These are phyloP conservation scores for Alternaria rosae DNA, from an alignment of 2,329 filamentous ascomycete genomes.

Conservation along the genomic window DNA sequence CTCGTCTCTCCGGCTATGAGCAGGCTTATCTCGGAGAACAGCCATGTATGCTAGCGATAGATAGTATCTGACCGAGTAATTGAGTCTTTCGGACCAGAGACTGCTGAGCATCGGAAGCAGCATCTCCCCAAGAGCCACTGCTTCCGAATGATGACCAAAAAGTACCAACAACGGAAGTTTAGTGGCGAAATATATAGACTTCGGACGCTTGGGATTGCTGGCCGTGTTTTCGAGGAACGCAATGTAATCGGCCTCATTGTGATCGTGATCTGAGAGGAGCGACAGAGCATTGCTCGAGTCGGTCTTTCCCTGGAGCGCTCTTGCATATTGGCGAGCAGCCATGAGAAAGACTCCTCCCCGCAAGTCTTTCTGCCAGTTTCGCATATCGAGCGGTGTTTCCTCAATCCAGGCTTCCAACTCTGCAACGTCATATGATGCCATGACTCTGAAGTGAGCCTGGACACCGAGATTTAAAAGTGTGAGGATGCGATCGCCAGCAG, in stretches of 20 bases:
- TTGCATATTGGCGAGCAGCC: slow-evolving; percentile 69
- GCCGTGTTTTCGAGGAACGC: slow-evolving; percentile 55
- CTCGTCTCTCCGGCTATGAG: slow-evolving; percentile 51
- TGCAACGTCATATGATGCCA: slow-evolving; percentile 70
- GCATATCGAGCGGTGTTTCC: slow-evolving; percentile 76
- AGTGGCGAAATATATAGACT: slow-evolving; percentile 71
- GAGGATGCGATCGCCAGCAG: slow-evolving; percentile 74
- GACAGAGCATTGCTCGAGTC: slow-evolving; percentile 57
- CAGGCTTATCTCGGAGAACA: slow-evolving; percentile 48
- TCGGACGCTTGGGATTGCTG: slow-evolving; percentile 68
- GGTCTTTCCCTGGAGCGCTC: slow-evolving; percentile 80
- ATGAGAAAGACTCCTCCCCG: slow-evolving; percentile 75
- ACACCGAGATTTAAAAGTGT: slow-evolving; percentile 76
- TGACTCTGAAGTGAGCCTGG: slow-evolving; percentile 71
- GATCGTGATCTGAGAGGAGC: slow-evolving; percentile 73
- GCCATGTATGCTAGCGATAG: slow-evolving; percentile 53
- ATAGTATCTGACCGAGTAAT: slow-evolving; percentile 54
- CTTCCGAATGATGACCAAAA: slow-evolving; percentile 54
- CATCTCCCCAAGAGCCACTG: slow-evolving; percentile 52
- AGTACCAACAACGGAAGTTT: slow-evolving; percentile 52
- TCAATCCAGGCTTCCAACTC: slow-evolving; percentile 76
- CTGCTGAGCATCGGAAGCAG: slow-evolving; percentile 52
- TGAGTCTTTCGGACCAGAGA: slow-evolving; percentile 54
- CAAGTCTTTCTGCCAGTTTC: slow-evolving; percentile 74
- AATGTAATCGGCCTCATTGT: slow-evolving; percentile 67